Conservation (phyloP, 2,329 filamentous ascomycete species). For the Didymella arachidicola region DNA sequence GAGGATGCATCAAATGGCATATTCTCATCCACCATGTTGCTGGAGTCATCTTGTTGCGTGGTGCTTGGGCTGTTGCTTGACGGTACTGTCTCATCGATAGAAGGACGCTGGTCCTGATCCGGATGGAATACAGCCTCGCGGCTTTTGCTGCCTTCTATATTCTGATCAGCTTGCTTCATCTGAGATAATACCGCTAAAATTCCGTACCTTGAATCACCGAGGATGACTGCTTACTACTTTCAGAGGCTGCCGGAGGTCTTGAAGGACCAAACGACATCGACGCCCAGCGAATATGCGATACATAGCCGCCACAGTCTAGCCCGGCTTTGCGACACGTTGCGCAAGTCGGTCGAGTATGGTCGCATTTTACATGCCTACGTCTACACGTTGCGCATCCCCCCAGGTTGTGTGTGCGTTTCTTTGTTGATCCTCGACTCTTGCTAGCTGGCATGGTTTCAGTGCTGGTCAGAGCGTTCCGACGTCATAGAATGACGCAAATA, state of each 20-base stretch:
- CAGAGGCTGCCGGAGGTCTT: neutral
- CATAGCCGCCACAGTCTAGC: slow-evolving; percentile 21
- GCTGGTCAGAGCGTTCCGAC: slow-evolving; percentile 3
- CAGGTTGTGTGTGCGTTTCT: slow-evolving; percentile 26
- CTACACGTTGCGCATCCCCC: slow-evolving; percentile 25
- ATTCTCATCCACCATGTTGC: neutral
- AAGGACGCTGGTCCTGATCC: neutral
- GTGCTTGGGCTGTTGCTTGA: neutral
- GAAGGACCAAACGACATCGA: slow-evolving; percentile 19
- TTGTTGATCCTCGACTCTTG: slow-evolving; percentile 14
- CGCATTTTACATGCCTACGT: slow-evolving; percentile 24
- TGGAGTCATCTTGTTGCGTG: slow-evolving; percentile 3
- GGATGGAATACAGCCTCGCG: neutral
- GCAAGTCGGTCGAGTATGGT: slow-evolving; percentile 18
- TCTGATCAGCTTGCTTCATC: neutral
- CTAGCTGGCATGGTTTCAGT: slow-evolving; percentile 15
- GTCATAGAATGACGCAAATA: slow-evolving; percentile 1
- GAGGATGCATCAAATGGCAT: neutral
- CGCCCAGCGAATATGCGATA: slow-evolving; percentile 25
- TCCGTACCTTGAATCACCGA: neutral
- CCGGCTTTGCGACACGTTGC: slow-evolving; percentile 16
- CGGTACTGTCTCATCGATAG: neutral
- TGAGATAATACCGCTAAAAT: no score
- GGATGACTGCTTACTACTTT: neutral
- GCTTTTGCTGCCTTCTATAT: neutral